Base-by-base conservation (phyloP, 768 basidiomycete species). In the Mycena polygramma region DNA sequence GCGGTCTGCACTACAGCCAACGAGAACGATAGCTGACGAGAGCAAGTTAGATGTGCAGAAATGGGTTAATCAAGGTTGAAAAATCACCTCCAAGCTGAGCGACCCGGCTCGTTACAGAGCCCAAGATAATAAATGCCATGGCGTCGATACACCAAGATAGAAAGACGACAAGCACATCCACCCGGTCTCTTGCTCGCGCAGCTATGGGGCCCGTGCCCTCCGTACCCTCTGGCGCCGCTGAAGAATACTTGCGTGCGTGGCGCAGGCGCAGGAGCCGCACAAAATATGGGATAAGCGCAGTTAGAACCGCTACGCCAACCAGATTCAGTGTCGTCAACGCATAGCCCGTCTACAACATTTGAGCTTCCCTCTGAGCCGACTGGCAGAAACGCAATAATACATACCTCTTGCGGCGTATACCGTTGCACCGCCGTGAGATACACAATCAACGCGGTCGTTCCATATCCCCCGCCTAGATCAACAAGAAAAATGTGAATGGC, bases 341-440 rank as follows among this genome's bases (percentile, higher is more conserved):
- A 37, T 70, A 70, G 2, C 69, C 69, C 2, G 46, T 60, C 61
- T 63, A 63, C 20, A n/a, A n/a, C n/a, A n/a, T n/a, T n/a, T n/a
- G 24, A 24, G 13, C 20, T 4, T 19, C 6, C n/a, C 4, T 14
- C 14, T 22, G 24, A 14, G 19, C 35, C 24, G 11, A 39, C 7
- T 17, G 20, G 20, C 11, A 13, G 37, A 55, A 8, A 39, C 13
- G 13, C 4, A 41, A n/a, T n/a, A 41, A 57, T 7, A 4, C 58
- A 15, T 17, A 70, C 69, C 58, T 70, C 69, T 30, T 65, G 57
- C 22, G 69, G 69, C 7, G 69, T 60, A 41, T 70, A 70, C 17
- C 53, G 63, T 10, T 65, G 35, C 35, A 70, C 58, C 7, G 51
- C 52, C 14, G 69, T 70, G 20, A 70, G 58, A 37, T 61, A 66